phyloP scores from a whole-genome alignment of 768 basidiomycete genomes.

The Pleurotus platypus region DNA sequence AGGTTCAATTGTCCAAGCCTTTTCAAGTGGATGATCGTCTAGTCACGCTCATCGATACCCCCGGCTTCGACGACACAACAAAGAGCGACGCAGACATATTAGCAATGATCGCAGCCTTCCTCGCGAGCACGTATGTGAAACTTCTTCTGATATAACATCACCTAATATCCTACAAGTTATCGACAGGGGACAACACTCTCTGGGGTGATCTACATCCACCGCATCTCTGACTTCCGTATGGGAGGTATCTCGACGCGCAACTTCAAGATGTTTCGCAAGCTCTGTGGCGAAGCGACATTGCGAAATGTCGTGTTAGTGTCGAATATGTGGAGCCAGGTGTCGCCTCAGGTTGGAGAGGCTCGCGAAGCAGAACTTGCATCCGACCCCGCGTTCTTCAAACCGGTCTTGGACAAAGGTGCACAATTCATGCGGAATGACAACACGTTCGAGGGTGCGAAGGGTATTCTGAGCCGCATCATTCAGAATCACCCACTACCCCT shows the following conservation, averaged over 20 bases:
- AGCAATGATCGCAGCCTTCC: constrained; percentile 24
- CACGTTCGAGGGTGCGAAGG: constrained; percentile 27
- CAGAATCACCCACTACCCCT: constrained; percentile 12
- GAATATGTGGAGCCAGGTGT: constrained; percentile 41
- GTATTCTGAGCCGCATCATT: constrained; percentile 28
- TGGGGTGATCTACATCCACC: constrained; percentile 42
- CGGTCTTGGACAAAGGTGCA: constrained; percentile 48
- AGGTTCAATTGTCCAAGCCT: constrained; percentile 18
- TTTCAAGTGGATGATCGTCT: constrained; percentile 24
- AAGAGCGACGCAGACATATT: constrained; percentile 28
- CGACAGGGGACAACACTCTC: constrained; percentile 22
- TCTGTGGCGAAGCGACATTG: constrained; percentile 38
- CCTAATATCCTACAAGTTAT: constrained; percentile 9
- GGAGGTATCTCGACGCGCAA: constrained; percentile 36
- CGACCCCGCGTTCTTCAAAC: constrained; percentile 47
- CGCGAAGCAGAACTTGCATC: constrained; percentile 42
- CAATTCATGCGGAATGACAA: constrained; percentile 38
- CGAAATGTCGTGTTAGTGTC: constrained; percentile 44
- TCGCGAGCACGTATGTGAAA: constrained; percentile 10
- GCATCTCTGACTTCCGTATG: constrained; percentile 36
- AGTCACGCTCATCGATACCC: constrained; percentile 35
- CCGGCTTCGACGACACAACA: constrained; percentile 37
- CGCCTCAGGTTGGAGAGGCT: constrained; percentile 26
- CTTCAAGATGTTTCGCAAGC: constrained; percentile 40
- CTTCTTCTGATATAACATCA: too few relatives aligned